These are phyloP conservation scores for Austroboletus novae-zelandiae DNA, from an alignment of 1,284 basidiomycete species.

Conservation along the genomic window DNA sequence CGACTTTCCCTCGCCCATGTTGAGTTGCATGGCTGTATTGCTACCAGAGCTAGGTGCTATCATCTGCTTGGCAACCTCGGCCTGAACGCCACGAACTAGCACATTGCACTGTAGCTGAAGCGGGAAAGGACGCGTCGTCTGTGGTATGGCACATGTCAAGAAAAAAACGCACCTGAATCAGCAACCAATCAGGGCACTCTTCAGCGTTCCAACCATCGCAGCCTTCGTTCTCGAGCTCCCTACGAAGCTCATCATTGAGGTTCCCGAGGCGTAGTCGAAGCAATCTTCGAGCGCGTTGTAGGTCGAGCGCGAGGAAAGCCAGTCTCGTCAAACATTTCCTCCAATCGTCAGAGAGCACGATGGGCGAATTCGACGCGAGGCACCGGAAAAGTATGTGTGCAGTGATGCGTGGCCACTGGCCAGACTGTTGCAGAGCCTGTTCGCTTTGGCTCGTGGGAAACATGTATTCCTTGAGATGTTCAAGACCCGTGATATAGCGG, in stretches of 20 bases:
- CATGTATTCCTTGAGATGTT: not conserved
- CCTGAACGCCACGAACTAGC: constrained; percentile 40
- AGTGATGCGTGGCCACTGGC: constrained; percentile 33
- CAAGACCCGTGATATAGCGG: constrained; percentile 3
- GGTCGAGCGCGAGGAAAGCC: constrained; percentile 27
- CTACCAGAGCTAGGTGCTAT: constrained; percentile 36
- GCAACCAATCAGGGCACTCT: constrained; percentile 40
- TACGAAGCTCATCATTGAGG: constrained; percentile 28
- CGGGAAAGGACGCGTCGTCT: not conserved
- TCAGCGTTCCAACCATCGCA: constrained; percentile 14
- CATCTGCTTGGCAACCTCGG: constrained; percentile 45
- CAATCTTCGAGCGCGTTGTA: constrained; percentile 32
- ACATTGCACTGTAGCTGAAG: constrained; percentile 45
- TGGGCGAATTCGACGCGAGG: constrained; percentile 20
- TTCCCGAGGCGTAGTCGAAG: constrained; percentile 6
- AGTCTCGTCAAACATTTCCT: constrained; percentile 23
- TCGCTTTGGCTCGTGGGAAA: constrained; percentile 7
- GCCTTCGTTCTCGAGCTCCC: constrained; percentile 32
- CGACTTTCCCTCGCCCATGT: constrained; percentile 61
- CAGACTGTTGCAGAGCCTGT: constrained; percentile 12
- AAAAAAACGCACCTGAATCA: constrained; percentile 40
- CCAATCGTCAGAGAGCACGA: constrained; percentile 27
- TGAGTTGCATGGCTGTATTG: constrained; percentile 48
- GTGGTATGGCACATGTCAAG: no score
- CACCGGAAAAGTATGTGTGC: constrained; percentile 22